These are phyloP conservation scores for Iris macrosiphon DNA, from an alignment of 106 monocot genomes.

Conservation along the genomic window DNA sequence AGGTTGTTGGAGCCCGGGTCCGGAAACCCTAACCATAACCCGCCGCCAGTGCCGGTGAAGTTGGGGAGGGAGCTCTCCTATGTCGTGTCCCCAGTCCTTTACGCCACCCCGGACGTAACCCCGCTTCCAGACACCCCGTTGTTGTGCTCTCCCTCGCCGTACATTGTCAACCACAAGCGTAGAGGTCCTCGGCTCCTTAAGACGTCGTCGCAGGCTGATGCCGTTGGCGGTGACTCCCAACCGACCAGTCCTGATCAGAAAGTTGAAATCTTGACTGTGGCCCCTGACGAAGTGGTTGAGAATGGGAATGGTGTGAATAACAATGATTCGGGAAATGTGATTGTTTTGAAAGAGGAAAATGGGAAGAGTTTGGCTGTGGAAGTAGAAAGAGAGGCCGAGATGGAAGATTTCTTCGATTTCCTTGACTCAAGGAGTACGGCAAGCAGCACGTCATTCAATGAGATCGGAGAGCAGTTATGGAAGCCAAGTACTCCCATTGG, in stretches of 20 bases:
- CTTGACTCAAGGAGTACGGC: slow-evolving; percentile 37
- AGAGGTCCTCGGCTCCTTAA: slow-evolving; percentile 45
- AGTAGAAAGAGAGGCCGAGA: slow-evolving; percentile 25
- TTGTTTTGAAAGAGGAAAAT: neutral
- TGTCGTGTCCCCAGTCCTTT: slow-evolving; percentile 40
- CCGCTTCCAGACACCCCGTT: slow-evolving; percentile 16
- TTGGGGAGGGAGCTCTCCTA: slow-evolving; percentile 3
- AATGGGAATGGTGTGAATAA: neutral
- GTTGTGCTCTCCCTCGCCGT: slow-evolving; percentile 19
- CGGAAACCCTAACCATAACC: slow-evolving; percentile 16
- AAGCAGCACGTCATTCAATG: slow-evolving; percentile 35
- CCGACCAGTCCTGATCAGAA: slow-evolving; percentile 1
- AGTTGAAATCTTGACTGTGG: neutral
- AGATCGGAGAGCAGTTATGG: slow-evolving; percentile 12
- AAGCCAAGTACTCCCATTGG: slow-evolving; percentile 27
- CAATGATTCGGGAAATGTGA: slow-evolving; percentile 4
- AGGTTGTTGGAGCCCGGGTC: slow-evolving; percentile 37
- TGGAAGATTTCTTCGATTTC: slow-evolving; percentile 47
- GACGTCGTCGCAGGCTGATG: slow-evolving; percentile 20
- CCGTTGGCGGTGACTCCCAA: neutral
- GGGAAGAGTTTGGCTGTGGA: slow-evolving; percentile 9
- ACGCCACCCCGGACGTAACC: slow-evolving; percentile 44
- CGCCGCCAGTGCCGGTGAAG: slow-evolving; percentile 7
- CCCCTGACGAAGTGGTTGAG: neutral
- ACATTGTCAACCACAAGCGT: slow-evolving; percentile 40